Conservation (phyloP, 2,329 filamentous ascomycete genomes). For the Metarhizium brunneum region DNA sequence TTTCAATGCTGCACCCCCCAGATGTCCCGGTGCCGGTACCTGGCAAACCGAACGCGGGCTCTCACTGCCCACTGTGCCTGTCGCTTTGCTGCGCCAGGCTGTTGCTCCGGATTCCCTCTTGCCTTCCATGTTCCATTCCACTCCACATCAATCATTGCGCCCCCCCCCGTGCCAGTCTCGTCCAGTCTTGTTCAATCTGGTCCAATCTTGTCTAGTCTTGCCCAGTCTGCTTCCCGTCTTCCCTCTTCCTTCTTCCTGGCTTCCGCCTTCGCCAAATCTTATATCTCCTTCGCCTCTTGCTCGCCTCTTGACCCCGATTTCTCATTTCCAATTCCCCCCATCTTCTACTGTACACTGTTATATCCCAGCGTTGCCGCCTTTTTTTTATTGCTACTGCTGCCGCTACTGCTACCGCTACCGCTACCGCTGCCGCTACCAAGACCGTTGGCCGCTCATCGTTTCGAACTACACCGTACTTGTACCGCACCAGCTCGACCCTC, state of each 20-base stretch:
- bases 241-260: slow-evolving; percentile 2
- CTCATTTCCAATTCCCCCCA: neutral
- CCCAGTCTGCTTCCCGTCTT: neutral
- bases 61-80: too few relatives aligned
- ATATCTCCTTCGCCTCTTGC: slow-evolving; percentile 5
- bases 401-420: neutral
- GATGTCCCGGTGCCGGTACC: too few relatives aligned
- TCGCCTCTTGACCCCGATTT: neutral
- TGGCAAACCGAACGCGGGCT: too few relatives aligned
- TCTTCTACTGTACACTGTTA: neutral
- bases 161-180: too few relatives aligned
- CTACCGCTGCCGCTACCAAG: neutral
- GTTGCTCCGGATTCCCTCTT: too few relatives aligned
- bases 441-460: neutral
- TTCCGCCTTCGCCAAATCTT: slow-evolving; percentile 4
- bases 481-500: neutral
- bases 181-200: too few relatives aligned
- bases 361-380: neutral
- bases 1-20: too few relatives aligned
- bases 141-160: too few relatives aligned
- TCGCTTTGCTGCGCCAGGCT: too few relatives aligned
- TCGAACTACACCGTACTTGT: neutral
- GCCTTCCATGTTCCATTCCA: too few relatives aligned
- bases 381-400: neutral
- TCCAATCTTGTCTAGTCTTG: too few relatives aligned